Conservation (phyloP, 2,329 filamentous ascomycete species). For the Exophiala viscosa region DNA sequence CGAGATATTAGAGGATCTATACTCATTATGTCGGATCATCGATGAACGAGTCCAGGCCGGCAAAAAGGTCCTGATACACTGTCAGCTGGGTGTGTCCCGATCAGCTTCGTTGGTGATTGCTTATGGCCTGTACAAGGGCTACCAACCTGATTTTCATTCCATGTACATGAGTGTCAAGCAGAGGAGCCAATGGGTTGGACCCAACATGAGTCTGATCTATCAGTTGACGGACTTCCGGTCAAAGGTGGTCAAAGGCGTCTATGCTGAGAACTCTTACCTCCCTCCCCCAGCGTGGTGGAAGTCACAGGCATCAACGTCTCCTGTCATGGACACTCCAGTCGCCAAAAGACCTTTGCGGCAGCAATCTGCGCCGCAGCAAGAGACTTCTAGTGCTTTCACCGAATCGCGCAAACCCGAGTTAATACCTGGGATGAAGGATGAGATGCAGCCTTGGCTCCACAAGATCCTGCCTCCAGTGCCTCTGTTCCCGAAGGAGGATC, state of each 20-base stretch:
- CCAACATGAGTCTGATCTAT: constrained; percentile 67
- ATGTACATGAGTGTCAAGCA: constrained; percentile 62
- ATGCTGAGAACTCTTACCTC: constrained; percentile 21
- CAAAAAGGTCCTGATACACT: constrained; percentile 62
- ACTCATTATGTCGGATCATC: constrained; percentile 58
- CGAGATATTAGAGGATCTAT: constrained; percentile 61
- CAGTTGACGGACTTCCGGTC: constrained; percentile 61
- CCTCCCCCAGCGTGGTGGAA: constrained; percentile 24
- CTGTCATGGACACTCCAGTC: constrained; percentile 15
- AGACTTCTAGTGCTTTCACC: constrained; percentile 1
- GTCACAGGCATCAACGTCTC: constrained; percentile 4
- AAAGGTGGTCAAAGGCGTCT: constrained; percentile 35
- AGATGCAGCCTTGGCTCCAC: constrained; percentile 11
- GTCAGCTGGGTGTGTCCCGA: constrained; percentile 62
- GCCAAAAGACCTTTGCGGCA: constrained; percentile 13
- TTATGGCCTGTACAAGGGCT: constrained; percentile 63
- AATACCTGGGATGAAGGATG: neutral
- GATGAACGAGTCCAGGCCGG: constrained; percentile 56
- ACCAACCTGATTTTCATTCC: constrained; percentile 59
- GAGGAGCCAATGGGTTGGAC: constrained; percentile 64
- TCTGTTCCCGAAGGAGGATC: constrained; percentile 20
- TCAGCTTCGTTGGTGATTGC: constrained; percentile 65
- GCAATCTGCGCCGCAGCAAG: neutral
- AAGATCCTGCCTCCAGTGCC: constrained; percentile 29
- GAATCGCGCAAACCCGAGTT: neutral